Base-by-base conservation (phyloP, 345 rosid species). In the Eucalyptus caleyi region DNA sequence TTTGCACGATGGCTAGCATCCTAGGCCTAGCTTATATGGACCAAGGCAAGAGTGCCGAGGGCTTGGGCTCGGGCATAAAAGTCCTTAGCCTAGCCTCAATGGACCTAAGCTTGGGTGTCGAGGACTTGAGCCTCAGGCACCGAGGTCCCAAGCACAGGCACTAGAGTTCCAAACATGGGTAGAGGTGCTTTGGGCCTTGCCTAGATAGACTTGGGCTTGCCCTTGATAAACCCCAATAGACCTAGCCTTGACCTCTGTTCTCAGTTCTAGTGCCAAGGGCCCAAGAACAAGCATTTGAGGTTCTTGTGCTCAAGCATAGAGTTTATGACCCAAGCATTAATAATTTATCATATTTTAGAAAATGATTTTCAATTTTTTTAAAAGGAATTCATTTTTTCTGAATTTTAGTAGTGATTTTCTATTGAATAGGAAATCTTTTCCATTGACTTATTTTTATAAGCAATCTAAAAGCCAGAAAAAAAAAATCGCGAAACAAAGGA, bases 41-140 rank as follows among this genome's bases (percentile, higher is more conserved):
- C 13, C 30, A 4, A 56, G 30, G 62, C 1, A 24, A 1, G 62
- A 56, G 62, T 0, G 30, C 3, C 1, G 0, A 24, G 0, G 62
- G 30, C 62, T 56, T 56, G 13, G 3, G 62, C 30, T 56, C 6
- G 1, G 13, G 62, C 62, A 24, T 24, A 56, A 10, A 24, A 56
- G 62, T 56, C 30, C 0, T 24, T 0, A 56, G 62, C 30, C 30
- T 56, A 24, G 30, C 30, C 19, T 56, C 62, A 56, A 56, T 56
- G 30, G 62, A 56, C 62, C 30, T 2, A 9, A 8, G 11, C 2
- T 19, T 53, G 11, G 30, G 62, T 5, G 13, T 0, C 1, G 30
- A 56, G 62, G 30, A 56, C 62, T 24, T 1, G 1, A 56, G 30
- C 30, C 27, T 56, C 24, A 30, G 30, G 62, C 30, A 56, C 2